Conservation (phyloP, 73 alveolate genomes). For the Blepharisma japonicum region DNA sequence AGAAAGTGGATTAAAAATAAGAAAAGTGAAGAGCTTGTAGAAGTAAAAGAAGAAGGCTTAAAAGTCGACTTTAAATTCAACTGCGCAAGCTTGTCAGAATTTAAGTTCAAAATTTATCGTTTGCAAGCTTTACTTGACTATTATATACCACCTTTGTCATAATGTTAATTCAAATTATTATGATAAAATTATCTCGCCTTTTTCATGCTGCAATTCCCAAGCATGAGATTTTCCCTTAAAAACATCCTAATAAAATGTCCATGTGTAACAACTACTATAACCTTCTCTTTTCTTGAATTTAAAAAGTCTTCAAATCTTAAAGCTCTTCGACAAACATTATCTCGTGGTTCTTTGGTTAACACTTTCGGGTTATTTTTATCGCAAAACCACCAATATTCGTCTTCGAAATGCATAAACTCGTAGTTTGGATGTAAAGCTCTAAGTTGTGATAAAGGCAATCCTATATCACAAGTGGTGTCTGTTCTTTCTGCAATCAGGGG, state of each 20-base stretch:
- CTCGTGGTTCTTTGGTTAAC: background rate
- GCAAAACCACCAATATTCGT: background rate
- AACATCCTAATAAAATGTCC: slow-evolving; percentile 9
- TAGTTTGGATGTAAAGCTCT: background rate
- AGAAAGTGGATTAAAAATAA: slow-evolving; percentile 15
- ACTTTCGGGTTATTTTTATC: background rate
- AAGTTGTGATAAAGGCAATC: background rate
- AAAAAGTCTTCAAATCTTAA: background rate
- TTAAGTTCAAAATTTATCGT: background rate
- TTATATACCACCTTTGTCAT: too few species aligned
- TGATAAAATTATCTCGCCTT: too few species aligned
- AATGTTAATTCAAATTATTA: too few species aligned
- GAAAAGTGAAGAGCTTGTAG: background rate
- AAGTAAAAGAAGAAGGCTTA: background rate
- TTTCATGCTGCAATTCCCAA: background rate
- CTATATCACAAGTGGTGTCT: background rate
- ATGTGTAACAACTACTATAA: background rate
- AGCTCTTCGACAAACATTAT: background rate
- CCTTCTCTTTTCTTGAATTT: background rate
- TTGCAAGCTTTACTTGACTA: too few species aligned
- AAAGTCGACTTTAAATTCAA: background rate
- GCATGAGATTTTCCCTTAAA: background rate
- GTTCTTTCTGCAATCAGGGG: slow-evolving; percentile 13
- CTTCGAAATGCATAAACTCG: slow-evolving; percentile 4
- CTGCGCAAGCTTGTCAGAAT: background rate